Base-by-base conservation (phyloP, 108 stramenopile genomes). In the Nitzschia sp. region DNA sequence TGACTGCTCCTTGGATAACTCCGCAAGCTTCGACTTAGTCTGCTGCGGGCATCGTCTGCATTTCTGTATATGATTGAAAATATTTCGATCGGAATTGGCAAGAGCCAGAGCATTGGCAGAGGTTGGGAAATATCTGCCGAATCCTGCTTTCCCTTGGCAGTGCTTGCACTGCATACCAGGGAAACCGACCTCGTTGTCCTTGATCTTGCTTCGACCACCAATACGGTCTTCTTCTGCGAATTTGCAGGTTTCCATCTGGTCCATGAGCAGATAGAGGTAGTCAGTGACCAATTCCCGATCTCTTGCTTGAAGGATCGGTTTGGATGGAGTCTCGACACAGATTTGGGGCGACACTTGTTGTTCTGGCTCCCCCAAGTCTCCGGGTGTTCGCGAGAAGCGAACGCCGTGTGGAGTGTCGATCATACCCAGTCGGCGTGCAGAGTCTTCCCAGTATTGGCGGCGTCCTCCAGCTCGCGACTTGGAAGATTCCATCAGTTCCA, bases 151-250 rank as follows among this genome's bases (percentile, higher is more conserved):
- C 13, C 92, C 89, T 45, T 77, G 69, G 71, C 92, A 93, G 61
- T 93, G 89, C 18, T 77, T 81, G 68, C 92, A 93, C 45, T 85
- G 82, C 64, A 90, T 84, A 2, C 92, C 92, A 8, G 89, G 75
- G 71, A 83, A 93, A 1, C 89, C 89, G 6, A 87, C 72, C 4
- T 63, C 57, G 55, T 76, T 74, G 54, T 82, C 76, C 61, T 88
- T 85, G 42, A 78, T 77, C 55, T 86, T 86, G 69, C 72, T 74
- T 59, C 92, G 69, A 29, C 85, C 79, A 13, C 92, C 92, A 21
- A 76, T 66, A 11, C 92, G 85, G 62, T 93, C 92, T 29, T 85
- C 85, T 62, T 93, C 92, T 8, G 87, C 79, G 68, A 93, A 93
- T 4, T 57, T 53, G 78, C 92, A 93, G 2, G 82, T 78, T 65